Conservation (phyloP, 176 grass and related monocot species). For the Triticum timopheevii region DNA sequence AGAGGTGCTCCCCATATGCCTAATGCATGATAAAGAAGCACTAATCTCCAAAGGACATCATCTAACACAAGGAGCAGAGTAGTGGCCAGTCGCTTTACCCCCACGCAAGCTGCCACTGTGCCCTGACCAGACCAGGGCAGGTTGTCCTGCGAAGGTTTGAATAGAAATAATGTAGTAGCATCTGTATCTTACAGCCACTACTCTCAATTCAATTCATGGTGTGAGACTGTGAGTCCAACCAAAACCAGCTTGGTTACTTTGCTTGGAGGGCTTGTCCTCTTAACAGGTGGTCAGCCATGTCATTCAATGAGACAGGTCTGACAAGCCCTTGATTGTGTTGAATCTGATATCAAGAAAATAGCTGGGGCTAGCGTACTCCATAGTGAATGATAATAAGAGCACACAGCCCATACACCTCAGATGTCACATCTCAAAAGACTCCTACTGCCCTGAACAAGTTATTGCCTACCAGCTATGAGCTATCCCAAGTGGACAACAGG, state of each 20-base stretch:
- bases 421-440: conserved; percentile 44
- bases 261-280: conserved; percentile 34
- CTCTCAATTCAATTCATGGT: conserved; percentile 38
- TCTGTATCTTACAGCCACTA: conserved; percentile 5
- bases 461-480: conserved; percentile 41
- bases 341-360: conserved; percentile 49
- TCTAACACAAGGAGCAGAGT: conserved; percentile 17
- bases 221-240: conserved; percentile 41
- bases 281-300: conserved; percentile 27
- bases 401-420: conserved; percentile 33
- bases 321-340: conserved; percentile 51
- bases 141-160: conserved; percentile 45
- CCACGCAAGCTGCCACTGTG: conserved; percentile 27
- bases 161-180: conserved; percentile 23
- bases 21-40: conserved; percentile 35
- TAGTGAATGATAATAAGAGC: conserved; percentile 51
- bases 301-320: conserved; percentile 47
- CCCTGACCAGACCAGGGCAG: conserved; percentile 30
- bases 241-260: conserved; percentile 40
- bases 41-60: conserved; percentile 20
- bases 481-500: conserved; percentile 38
- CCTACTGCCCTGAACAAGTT: conserved; percentile 28
- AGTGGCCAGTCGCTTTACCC: conserved; percentile 34
- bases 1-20: conserved; percentile 43
- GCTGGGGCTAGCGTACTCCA: conserved; percentile 24